Base-by-base conservation (phyloP, 1,284 basidiomycete species). In the Lentinula novae-zelandiae region DNA sequence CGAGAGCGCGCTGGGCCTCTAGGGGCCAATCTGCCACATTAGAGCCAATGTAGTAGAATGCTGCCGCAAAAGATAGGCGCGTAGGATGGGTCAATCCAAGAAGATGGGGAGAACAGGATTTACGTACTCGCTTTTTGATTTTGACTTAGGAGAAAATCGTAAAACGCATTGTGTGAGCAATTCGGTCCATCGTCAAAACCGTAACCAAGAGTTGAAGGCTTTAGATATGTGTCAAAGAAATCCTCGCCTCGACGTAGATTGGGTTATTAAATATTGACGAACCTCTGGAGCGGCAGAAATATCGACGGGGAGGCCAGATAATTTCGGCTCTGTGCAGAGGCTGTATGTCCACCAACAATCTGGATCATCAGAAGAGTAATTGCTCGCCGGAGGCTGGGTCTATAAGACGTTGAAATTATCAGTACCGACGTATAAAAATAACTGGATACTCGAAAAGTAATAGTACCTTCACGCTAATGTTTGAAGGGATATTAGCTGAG, bases 181-280 rank as follows among this genome's bases (percentile, higher is more conserved):
- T 88, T 90, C 10, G 92, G 92, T 3, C 87, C 87, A 64, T 89
- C 86, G 64, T 89, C 87, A 67, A 87, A 89, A 2, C 77, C 79
- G 63, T 81, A 84, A 53, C 78, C 86, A 62, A 89, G 82, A n/a
- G 85, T 86, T 63, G 76, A 74, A 66, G 87, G 86, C 78, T 82
- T 57, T 36, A 42, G 9, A 22, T 22, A 46, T 22, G 22, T 12
- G 44, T 20, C n/a, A 9, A 46, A 22, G 56, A 38, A 27, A 44
- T 48, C 40, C 12, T 9, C 38, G 10, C 36, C 34, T 22, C 33
- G 12, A 9, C 10, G n/a, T 40, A 40, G 15, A 31, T 27, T 8
- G 3, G 39, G 27, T 10, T 6, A 22, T 1, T 10, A 15, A 34
- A 59, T 27, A 49, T 65, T 46, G 22, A 46, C 44, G 20, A 33